These are phyloP conservation scores for Vigna nakashimae DNA, from an alignment of 306 rosid genomes.

Conservation along the genomic window DNA sequence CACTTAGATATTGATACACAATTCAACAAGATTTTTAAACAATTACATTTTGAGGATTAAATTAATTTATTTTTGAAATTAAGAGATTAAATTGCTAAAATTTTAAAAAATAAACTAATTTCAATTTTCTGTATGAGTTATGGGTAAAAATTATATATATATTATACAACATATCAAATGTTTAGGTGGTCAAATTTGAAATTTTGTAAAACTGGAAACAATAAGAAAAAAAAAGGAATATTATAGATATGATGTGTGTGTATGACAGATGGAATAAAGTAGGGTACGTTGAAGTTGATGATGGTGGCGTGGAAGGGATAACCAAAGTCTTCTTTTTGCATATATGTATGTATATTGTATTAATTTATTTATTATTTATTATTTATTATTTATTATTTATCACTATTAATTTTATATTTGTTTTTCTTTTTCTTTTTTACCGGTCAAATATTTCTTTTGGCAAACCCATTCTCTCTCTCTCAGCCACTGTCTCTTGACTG, in stretches of 20 bases:
- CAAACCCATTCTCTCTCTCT: constrained; percentile 3
- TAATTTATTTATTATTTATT: not conserved
- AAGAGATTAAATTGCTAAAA: too few relatives aligned
- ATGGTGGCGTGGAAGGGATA: constrained; percentile 2
- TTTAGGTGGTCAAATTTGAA: not conserved
- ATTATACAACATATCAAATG: not conserved
- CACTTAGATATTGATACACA: too few relatives aligned
- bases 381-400: not conserved
- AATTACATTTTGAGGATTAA: too few relatives aligned
- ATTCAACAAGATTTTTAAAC: too few relatives aligned
- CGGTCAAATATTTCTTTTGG: constrained; percentile 39
- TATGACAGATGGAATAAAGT: constrained; percentile 28
- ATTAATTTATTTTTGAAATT: too few relatives aligned
- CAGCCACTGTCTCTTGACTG: constrained; percentile 23
- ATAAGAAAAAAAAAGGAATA: not conserved
- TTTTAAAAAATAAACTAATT: too few relatives aligned
- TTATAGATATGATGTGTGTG: not conserved
- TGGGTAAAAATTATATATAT: too few relatives aligned
- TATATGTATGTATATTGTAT: not conserved
- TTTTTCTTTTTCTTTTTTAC: constrained; percentile 12
- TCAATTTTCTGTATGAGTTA: too few relatives aligned
- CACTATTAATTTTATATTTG: not conserved
- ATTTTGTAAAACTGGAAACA: not conserved
- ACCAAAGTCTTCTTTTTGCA: constrained; percentile 40
- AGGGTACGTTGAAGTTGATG: not conserved